These are phyloP conservation scores for Aspergillus incahuasiensis DNA, from an alignment of 495 filamentous ascomycete species.

Conservation along the genomic window DNA sequence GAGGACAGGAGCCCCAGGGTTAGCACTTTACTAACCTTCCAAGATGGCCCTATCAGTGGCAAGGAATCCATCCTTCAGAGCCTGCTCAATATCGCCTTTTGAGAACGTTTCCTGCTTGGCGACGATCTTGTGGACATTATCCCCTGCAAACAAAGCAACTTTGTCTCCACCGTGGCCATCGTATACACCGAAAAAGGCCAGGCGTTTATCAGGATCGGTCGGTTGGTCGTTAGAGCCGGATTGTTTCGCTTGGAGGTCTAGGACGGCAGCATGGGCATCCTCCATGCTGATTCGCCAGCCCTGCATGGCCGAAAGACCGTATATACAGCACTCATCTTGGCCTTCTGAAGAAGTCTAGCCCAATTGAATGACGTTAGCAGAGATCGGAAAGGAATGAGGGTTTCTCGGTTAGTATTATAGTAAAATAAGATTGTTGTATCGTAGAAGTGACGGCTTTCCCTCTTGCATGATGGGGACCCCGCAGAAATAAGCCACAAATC, in stretches of 20 bases:
- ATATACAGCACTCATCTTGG: slow-evolving; percentile 87
- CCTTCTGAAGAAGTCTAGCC: slow-evolving; percentile 77
- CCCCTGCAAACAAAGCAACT: slow-evolving; percentile 88
- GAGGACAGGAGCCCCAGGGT: background rate
- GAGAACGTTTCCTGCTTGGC: slow-evolving; percentile 91
- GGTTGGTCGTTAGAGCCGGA: slow-evolving; percentile 53
- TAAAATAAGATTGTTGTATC: background rate
- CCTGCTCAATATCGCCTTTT: slow-evolving; percentile 86
- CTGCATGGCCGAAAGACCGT: slow-evolving; percentile 97
- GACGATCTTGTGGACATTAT: slow-evolving; percentile 89
- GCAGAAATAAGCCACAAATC: slow-evolving; percentile 17
- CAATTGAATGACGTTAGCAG: slow-evolving; percentile 12
- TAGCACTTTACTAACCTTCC: slow-evolving; percentile 60
- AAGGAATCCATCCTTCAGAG: slow-evolving; percentile 93
- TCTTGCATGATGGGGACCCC: slow-evolving; percentile 17
- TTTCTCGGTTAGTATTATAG: background rate
- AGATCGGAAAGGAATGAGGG: background rate
- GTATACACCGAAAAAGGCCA: slow-evolving; percentile 97
- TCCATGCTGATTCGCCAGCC: slow-evolving; percentile 99
- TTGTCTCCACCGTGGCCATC: slow-evolving; percentile 97
- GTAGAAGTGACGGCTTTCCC: slow-evolving; percentile 10
- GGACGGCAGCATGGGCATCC: slow-evolving; percentile 83
- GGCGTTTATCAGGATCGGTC: slow-evolving; percentile 59
- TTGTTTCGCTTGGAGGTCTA: slow-evolving; percentile 73
- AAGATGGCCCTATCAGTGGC: slow-evolving; percentile 94